Evolutionary conservation across 2,329 filamentous ascomycete species (phyloP), one percentile per base, ranked within the genome.

Genomic region (Claviceps sp.): DNA sequence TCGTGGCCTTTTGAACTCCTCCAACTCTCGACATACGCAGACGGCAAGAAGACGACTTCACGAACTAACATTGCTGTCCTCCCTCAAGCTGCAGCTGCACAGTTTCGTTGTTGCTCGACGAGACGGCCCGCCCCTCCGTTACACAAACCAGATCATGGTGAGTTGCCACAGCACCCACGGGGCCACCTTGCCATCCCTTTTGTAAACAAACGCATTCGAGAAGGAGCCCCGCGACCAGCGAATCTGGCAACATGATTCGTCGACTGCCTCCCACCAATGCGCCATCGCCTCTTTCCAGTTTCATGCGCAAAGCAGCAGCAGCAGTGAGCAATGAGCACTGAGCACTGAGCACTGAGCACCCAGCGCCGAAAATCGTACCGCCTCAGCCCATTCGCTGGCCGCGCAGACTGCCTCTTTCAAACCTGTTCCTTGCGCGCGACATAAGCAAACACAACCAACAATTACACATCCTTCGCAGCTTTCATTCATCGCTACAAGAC

Each of bases 141-240:
- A n/a, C 14, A 16, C 30, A 47, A 26, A 26, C 18, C n/a, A 44
- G 24, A 49, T 34, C 46, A 54, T 54, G 53, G 53, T 54, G 48
- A 54, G 53, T 52, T 54, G 48, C 53, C 50, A 41, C 50, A 48
- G 48, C 51, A 54, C 53, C 53, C 48, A 18, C 18, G 18, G 18
- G 18, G 18, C 18, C 18, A 36, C 47, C 9, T 16, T 18, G 22
- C 42, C 36, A 5, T 49, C 30, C 47, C 50, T 3, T 9, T 26
- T 50, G 53, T 54, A 54, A 54, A 54, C 53, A 54, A 54, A 50
- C 13, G 38, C 34, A 26, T n/a, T n/a, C 30, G 48, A 50, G 38
- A 37, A 53, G 48, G 48, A 38, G 41, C 49, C 52, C 52, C 52
- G 47, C 52, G 52, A 40, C n/a, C 49, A 30, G 22, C 22, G 34